Percentiles rank a stretch among this genome's conserved stretches.
Conservation (phyloP, 169 alveolate genomes). For the Plasmodium gaboni region DNA sequence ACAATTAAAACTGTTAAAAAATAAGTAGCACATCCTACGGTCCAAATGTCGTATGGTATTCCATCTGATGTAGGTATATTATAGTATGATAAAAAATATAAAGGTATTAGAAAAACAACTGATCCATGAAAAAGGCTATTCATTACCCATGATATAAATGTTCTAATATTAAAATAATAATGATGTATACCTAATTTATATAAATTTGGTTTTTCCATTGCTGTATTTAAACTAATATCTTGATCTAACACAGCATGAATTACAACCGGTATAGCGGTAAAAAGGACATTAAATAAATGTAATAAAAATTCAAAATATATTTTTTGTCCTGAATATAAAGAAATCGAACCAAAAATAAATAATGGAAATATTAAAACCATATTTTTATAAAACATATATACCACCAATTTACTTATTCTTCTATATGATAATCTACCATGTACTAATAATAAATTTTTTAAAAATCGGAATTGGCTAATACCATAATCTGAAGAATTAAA, state of each 20-base stretch:
- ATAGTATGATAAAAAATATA: slow-evolving; percentile 78
- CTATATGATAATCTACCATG: slow-evolving; percentile 95
- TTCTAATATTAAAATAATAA: slow-evolving; percentile 80
- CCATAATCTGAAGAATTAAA: slow-evolving; percentile 93
- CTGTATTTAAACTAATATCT: slow-evolving; percentile 82
- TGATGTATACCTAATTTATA: slow-evolving; percentile 86
- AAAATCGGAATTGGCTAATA: slow-evolving; percentile 90
- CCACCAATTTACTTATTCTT: slow-evolving; percentile 94
- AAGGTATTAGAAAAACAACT: slow-evolving; percentile 77
- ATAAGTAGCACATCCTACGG: slow-evolving; percentile 79
- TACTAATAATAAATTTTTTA: slow-evolving; percentile 87
- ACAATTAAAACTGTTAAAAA: slow-evolving; percentile 84
- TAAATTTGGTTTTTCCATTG: slow-evolving; percentile 82
- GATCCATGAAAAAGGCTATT: slow-evolving; percentile 84
- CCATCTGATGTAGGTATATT: slow-evolving; percentile 80
- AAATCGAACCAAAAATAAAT: slow-evolving; percentile 93
- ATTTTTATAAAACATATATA: slow-evolving; percentile 98
- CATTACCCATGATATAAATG: slow-evolving; percentile 84
- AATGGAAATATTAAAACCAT: slow-evolving; percentile 95
- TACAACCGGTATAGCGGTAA: slow-evolving; percentile 95
- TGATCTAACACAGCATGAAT: slow-evolving; percentile 87
- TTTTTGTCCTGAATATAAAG: slow-evolving; percentile 95
- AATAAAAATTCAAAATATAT: slow-evolving; percentile 95
- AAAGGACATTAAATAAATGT: slow-evolving; percentile 95
- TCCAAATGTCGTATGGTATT: slow-evolving; percentile 77